These are phyloP conservation scores for Amanita inopinata DNA, from an alignment of 768 basidiomycete species.

Conservation along the genomic window DNA sequence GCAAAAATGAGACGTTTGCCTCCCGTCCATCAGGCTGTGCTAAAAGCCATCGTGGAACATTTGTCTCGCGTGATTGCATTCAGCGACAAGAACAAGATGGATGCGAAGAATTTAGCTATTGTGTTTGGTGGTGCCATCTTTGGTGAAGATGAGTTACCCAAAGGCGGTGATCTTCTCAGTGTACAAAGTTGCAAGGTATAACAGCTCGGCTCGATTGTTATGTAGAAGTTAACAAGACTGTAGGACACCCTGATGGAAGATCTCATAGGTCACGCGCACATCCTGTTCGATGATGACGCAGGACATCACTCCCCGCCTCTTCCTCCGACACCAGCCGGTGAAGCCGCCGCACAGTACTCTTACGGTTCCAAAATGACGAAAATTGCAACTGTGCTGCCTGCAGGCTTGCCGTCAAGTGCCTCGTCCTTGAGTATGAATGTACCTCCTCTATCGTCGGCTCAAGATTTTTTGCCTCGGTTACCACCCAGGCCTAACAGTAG, in stretches of 20 bases:
- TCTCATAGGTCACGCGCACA: constrained; percentile 58
- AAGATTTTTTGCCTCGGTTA: constrained; percentile 67
- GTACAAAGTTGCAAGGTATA: constrained; percentile 69
- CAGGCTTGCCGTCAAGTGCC: constrained; percentile 13
- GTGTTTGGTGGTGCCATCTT: constrained; percentile 86
- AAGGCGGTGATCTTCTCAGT: constrained; percentile 64
- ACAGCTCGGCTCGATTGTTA: background rate
- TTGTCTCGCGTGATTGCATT: constrained; percentile 60
- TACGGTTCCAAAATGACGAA: constrained; percentile 72
- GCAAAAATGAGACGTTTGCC: constrained; percentile 81
- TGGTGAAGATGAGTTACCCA: constrained; percentile 84
- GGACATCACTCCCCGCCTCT: constrained; percentile 52
- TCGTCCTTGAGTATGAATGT: constrained; percentile 1
- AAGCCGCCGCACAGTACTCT: constrained; percentile 42
- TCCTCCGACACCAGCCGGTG: constrained; percentile 62
- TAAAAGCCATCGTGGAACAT: constrained; percentile 77
- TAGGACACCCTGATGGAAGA: constrained; percentile 69
- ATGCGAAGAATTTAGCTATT: constrained; percentile 84
- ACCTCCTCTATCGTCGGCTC: constrained; percentile 23
- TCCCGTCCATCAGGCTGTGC: constrained; percentile 73
- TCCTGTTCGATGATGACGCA: constrained; percentile 57
- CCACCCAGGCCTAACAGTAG: constrained; percentile 61
- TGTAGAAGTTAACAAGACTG: background rate
- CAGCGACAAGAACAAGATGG: constrained; percentile 85
- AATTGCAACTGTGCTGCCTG: constrained; percentile 40